These are phyloP conservation scores for Apiospora saccharicola DNA, from an alignment of 2,329 filamentous ascomycete genomes.

Conservation along the genomic window DNA sequence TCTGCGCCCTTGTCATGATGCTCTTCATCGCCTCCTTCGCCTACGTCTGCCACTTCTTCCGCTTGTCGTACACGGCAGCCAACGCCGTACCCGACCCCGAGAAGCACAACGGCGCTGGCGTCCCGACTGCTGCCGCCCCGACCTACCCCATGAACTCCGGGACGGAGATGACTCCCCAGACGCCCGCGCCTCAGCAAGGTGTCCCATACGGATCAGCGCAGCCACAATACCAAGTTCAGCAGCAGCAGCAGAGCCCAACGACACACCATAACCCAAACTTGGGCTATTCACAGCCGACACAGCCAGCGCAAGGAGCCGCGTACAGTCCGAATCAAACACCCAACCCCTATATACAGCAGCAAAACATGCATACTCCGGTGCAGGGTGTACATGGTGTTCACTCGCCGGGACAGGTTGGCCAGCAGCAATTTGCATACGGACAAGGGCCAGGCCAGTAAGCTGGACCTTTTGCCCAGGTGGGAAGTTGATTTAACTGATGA, in stretches of 20 bases:
- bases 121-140: conserved; percentile 5
- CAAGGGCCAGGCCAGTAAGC: conserved; percentile 28
- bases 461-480: background rate
- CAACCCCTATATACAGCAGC: conserved; percentile 31
- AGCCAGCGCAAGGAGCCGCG: conserved; percentile 25
- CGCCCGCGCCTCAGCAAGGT: conserved; percentile 29
- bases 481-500: too few species aligned
- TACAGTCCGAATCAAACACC: conserved; percentile 23
- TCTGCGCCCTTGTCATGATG: conserved; percentile 50
- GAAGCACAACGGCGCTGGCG: conserved; percentile 25
- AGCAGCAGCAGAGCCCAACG: conserved; percentile 22
- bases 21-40: conserved; percentile 42
- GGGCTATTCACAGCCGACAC: conserved; percentile 23
- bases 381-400: conserved; percentile 30
- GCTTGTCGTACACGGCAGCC: conserved; percentile 33
- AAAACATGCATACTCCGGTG: conserved; percentile 31
- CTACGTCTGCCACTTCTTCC: conserved; percentile 43
- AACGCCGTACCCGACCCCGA: conserved; percentile 30
- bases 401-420: conserved; percentile 30
- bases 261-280: background rate
- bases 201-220: background rate
- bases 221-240: conserved; percentile 29
- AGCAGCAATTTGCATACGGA: conserved; percentile 13
- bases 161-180: conserved; percentile 25
- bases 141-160: conserved; percentile 3